Conservation (phyloP, 192 early-diverging fungal species). For the Paraglomus brasilianum region DNA sequence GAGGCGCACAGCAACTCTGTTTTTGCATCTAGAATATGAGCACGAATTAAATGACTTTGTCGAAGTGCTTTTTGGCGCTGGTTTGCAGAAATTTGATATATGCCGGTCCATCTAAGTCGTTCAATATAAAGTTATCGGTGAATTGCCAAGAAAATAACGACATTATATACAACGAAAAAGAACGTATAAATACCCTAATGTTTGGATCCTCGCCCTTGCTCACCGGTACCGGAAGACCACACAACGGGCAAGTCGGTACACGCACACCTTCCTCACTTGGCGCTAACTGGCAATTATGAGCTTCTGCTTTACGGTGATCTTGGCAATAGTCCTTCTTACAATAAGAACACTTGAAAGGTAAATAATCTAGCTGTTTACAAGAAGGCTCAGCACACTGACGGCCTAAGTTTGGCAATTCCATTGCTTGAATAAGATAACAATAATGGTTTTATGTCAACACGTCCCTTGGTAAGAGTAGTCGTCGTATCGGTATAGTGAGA, state of each 20-base stretch:
- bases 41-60: constrained; percentile 60
- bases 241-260: constrained; percentile 76
- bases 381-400: constrained; percentile 58
- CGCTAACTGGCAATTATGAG: constrained; percentile 63
- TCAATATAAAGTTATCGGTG: not conserved
- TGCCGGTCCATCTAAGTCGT: constrained; percentile 56
- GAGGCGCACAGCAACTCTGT: constrained; percentile 65
- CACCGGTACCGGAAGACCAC: constrained; percentile 68
- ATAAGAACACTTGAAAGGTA: constrained; percentile 55
- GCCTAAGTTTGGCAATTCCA: constrained; percentile 74
- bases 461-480: not conserved
- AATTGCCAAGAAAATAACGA: not conserved
- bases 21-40: constrained; percentile 59
- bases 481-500: too few relatives aligned
- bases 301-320: constrained; percentile 65
- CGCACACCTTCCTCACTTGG: constrained; percentile 54
- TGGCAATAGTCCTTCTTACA: constrained; percentile 60
- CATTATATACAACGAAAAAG: not conserved
- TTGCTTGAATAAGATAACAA: constrained; percentile 30
- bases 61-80: constrained; percentile 49
- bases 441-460: not conserved
- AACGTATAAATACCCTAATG: constrained; percentile 39
- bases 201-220: constrained; percentile 75
- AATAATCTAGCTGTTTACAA: constrained; percentile 60
- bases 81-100: constrained; percentile 56